phyloP scores from a whole-genome alignment of 2,329 filamentous ascomycete genomes.

The Fusarium neocosmosporiellum region DNA sequence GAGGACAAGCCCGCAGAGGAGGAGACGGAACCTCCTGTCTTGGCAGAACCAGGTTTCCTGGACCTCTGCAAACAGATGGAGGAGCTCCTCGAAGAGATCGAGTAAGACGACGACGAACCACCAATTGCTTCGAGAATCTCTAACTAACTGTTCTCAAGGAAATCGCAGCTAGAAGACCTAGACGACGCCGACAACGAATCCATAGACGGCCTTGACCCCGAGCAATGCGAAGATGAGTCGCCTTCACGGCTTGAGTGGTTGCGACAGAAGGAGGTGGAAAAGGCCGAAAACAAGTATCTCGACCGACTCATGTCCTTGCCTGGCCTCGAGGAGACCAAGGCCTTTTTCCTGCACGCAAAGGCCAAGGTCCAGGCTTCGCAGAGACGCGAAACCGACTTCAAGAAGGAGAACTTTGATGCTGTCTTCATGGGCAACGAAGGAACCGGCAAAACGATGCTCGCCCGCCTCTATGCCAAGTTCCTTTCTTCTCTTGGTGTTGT shows the following conservation, averaged over 20 bases:
- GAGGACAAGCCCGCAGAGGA: constrained; percentile 30
- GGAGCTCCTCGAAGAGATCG: constrained; percentile 45
- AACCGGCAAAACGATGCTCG: constrained; percentile 46
- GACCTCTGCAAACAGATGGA: constrained; percentile 43
- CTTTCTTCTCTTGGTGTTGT: constrained; percentile 43
- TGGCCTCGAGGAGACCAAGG: constrained; percentile 71
- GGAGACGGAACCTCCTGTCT: constrained; percentile 35
- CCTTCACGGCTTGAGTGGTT: constrained; percentile 53
- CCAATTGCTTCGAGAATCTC: background rate
- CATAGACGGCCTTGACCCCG: constrained; percentile 45
- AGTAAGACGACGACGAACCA: constrained; percentile 32
- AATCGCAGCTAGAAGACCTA: constrained; percentile 22
- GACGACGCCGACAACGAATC: constrained; percentile 43
- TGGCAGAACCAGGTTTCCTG: constrained; percentile 43
- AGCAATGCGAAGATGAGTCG: constrained; percentile 52
- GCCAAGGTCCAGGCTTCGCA: constrained; percentile 62
- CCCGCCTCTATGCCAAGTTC: constrained; percentile 45
- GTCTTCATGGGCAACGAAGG: constrained; percentile 47
- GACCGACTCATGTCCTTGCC: constrained; percentile 71
- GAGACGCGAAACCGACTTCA: constrained; percentile 60
- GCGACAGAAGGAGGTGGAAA: constrained; percentile 58
- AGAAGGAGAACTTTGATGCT: constrained; percentile 53
- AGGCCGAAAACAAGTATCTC: constrained; percentile 62
- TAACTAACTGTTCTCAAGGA: constrained; percentile 19
- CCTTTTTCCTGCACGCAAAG: constrained; percentile 59